Conservation (phyloP, 2,329 filamentous ascomycete genomes). For the Penicillium sp. region DNA sequence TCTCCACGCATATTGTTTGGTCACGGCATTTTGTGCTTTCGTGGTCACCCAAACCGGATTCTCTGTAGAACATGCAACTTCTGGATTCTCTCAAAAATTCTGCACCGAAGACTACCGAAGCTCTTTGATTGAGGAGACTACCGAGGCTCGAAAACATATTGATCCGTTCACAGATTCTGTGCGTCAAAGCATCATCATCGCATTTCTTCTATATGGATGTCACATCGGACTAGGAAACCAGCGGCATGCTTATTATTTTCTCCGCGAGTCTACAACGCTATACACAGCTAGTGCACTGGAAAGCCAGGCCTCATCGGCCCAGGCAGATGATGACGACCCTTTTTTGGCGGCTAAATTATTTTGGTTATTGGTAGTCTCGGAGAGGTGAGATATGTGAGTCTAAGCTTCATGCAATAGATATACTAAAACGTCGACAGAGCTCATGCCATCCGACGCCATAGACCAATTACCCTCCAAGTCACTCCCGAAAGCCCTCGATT, state of each 20-base stretch:
- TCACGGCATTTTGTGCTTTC: slow-evolving; percentile 40
- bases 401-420: background rate
- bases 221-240: slow-evolving; percentile 66
- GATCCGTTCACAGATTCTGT: slow-evolving; percentile 23
- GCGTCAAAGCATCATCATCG: slow-evolving; percentile 55
- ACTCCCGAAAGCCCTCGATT: slow-evolving; percentile 55
- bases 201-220: slow-evolving; percentile 69
- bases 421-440: slow-evolving; percentile 45
- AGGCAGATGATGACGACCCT: slow-evolving; percentile 49
- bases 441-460: slow-evolving; percentile 63
- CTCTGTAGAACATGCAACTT: slow-evolving; percentile 3
- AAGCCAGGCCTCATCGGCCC: slow-evolving; percentile 49
- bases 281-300: slow-evolving; percentile 53
- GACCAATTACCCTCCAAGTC: slow-evolving; percentile 61
- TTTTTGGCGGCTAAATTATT: slow-evolving; percentile 54
- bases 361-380: slow-evolving; percentile 65
- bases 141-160: slow-evolving; percentile 23
- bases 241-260: slow-evolving; percentile 70
- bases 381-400: slow-evolving; percentile 52
- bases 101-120: slow-evolving; percentile 9
- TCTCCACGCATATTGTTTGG: slow-evolving; percentile 30
- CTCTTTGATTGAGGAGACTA: slow-evolving; percentile 29
- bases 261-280: slow-evolving; percentile 70
- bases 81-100: background rate
- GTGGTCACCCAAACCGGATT: slow-evolving; percentile 30